These are phyloP conservation scores for Perilla frutescens DNA, from an alignment of 257 asterid species.

Conservation along the genomic window DNA sequence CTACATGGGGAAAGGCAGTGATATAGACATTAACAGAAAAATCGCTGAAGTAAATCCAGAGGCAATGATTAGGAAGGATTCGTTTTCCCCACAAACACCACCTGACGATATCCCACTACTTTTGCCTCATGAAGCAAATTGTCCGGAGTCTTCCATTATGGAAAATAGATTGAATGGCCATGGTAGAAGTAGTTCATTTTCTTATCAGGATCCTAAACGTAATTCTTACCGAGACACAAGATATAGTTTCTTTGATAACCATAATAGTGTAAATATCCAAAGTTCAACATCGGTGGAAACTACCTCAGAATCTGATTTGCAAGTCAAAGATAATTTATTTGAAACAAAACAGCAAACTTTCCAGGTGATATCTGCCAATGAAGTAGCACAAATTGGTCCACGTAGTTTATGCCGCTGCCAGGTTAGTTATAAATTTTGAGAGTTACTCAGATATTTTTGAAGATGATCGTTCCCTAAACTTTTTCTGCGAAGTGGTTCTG, in stretches of 20 bases:
- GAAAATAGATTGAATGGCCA: slow-evolving; percentile 40
- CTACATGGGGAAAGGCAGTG: slow-evolving; percentile 84
- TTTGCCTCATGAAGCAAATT: slow-evolving; percentile 84
- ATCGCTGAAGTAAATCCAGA: slow-evolving; percentile 42
- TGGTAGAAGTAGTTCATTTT: slow-evolving; percentile 38
- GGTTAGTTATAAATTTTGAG: slow-evolving; percentile 49
- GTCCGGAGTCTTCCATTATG: slow-evolving; percentile 38
- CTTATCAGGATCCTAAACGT: slow-evolving; percentile 28
- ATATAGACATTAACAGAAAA: slow-evolving; percentile 49
- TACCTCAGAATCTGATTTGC: slow-evolving; percentile 37
- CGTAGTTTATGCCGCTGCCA: slow-evolving; percentile 76
- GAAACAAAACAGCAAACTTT: slow-evolving; percentile 59
- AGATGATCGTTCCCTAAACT: slow-evolving; percentile 1
- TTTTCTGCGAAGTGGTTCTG: neutral
- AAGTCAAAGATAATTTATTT: slow-evolving; percentile 54
- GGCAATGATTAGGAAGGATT: slow-evolving; percentile 48
- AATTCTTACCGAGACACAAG: slow-evolving; percentile 31
- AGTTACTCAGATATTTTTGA: slow-evolving; percentile 11
- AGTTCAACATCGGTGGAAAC: slow-evolving; percentile 34
- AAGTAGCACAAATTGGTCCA: slow-evolving; percentile 74
- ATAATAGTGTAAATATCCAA: slow-evolving; percentile 34
- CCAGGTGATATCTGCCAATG: slow-evolving; percentile 52
- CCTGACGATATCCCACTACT: slow-evolving; percentile 83
- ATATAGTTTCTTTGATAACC: slow-evolving; percentile 32
- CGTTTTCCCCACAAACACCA: slow-evolving; percentile 70